Evolutionary conservation across 179 eudicot species (phyloP).

Genomic region (Silene noctiflora): DNA sequence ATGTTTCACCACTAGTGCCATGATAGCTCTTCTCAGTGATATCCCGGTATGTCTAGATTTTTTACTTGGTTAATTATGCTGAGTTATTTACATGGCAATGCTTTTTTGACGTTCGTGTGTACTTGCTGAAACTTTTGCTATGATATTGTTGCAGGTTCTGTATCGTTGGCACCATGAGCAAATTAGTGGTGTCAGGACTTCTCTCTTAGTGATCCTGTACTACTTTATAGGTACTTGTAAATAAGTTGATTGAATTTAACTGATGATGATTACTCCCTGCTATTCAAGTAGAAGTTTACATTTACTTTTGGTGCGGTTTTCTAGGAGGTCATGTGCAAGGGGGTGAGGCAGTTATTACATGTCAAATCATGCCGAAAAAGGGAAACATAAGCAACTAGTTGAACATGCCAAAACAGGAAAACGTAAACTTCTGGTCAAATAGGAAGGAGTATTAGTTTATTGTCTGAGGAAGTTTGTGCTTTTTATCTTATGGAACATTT

Average conservation of each 20-base stretch:
- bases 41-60: constrained; percentile 55
- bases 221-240: constrained; percentile 64
- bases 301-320: no score
- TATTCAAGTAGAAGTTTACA: no score
- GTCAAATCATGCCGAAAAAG: no score
- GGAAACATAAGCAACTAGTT: no score
- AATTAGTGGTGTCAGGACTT: constrained; percentile 34
- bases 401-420: no score
- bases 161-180: constrained; percentile 57
- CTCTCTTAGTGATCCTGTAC: constrained; percentile 58
- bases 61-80: not conserved
- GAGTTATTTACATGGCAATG: not conserved
- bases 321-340: no score
- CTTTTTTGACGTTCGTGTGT: constrained; percentile 1
- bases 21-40: constrained; percentile 69
- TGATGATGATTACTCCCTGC: not conserved
- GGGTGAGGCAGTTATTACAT: no score
- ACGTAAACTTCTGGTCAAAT: no score
- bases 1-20: constrained; percentile 78
- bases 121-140: constrained; percentile 1
- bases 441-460: no score
- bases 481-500: no score
- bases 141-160: constrained; percentile 52
- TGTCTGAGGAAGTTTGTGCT: no score
- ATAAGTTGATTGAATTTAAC: not conserved